Evolutionary conservation across 352 stramenopile species (phyloP), one percentile per base, ranked within the genome.

Genomic region (Thalassiosira ordinaria): DNA sequence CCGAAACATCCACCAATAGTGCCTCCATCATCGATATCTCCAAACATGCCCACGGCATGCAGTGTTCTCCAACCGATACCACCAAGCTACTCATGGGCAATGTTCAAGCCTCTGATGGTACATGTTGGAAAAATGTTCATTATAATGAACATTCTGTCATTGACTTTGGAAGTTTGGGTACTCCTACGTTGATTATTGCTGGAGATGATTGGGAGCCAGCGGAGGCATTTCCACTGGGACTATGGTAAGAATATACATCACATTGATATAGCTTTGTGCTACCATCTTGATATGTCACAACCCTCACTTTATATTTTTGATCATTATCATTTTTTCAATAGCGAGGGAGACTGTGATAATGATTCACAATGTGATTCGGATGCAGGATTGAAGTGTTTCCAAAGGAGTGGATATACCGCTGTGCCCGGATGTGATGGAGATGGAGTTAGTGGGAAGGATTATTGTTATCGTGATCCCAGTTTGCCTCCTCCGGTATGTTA

Each of bases 71-170:
- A 39, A 7, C 39, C 6, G 56, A 70, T 71, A 9, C 37, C 14
- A 13, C 18, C n/a, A 82, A 68, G 37, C 44, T 31, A 33, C 26
- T 20, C 1, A 33, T 75, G 13, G 56, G 64, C n/a, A 77, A 33
- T 13, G 27, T 77, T 5, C 35, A 24, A 14, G 57, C 74, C 2
- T 51, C 26, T 26, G 66, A 82, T 66, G 69, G 76, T 14, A n/a
- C 8, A 22, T 87, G 79, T 44, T 88, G 76, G 76, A 61, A 64
- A 11, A 68, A 89, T 56, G 67, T 78, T 27, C 78, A 89, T 73
- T 56, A 44, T 46, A 41, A 78, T 22, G 65, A 85, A 44, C 35
- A 71, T 20, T 67, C 78, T 20, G 74, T 89, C n/a, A 85, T 81
- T 57, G 82, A 89, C n/a, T n/a, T n/a, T n/a, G n/a, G n/a, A n/a